Evolutionary conservation across 768 basidiomycete genomes (phyloP), one percentile per base, ranked within the genome.

Genomic region (Pisolithus albus): DNA sequence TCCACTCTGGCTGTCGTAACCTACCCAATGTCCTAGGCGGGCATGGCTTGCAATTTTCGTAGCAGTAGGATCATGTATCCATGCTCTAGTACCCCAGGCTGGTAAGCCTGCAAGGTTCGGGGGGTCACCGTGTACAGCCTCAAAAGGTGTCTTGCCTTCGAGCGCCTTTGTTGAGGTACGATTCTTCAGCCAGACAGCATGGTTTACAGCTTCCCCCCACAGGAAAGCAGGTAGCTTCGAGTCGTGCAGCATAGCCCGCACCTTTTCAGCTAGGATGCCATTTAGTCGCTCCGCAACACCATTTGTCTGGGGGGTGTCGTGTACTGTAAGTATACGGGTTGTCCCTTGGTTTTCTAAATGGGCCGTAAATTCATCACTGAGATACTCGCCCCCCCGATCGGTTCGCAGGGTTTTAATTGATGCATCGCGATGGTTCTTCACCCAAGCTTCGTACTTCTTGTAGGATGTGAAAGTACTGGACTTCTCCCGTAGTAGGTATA

Each of bases 1-100:
- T n/a, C 61, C 66, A 47, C 64, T 68, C 21, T 68, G 54, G 1
- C 61, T 49, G 52, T 72, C 66, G 57, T 65, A 69, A 0, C 73
- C 70, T 10, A 75, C 55, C 66, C 68, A 76, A 9, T 53, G 52
- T 1, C 69, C 69, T 21, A 65, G 56, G 4, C 57, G 40, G 5
- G 58, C 59, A 13, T 56, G 37, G 16, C 58, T 50, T 5, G 64
- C 66, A 0, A 72, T 54, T 51, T 72, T 72, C 1, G 11, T 47
- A 7, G 21, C 56, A 7, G 47, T 50, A 1, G 30, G 36, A 37
- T 59, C 53, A 6, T 67, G 60, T 0, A 71, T 62, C 54, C 52
- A 68, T 3, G 57, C 54, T 10, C 44, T 47, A 7, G 52, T 50
- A 5, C 67, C 64, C 56, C 60, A 69, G 6, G 56, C 51, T 0